phyloP scores from a whole-genome alignment of 331 rosid genomes.

The Quercus lobata region DNA sequence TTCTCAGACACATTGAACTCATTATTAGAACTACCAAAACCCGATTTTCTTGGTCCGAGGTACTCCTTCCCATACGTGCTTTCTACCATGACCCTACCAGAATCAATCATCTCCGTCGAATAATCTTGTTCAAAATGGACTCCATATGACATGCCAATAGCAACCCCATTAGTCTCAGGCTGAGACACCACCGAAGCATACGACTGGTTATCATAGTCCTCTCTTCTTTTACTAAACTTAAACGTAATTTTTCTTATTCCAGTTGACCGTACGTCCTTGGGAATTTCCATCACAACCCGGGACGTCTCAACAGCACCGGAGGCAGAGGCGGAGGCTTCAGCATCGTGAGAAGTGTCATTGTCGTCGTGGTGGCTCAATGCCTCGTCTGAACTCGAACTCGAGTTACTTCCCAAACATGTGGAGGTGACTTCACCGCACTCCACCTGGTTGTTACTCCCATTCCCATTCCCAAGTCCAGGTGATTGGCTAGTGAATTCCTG shows the following conservation, averaged over 20 bases:
- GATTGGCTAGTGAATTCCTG: conserved; percentile 89
- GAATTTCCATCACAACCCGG: conserved; percentile 75
- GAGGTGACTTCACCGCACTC: conserved; percentile 86
- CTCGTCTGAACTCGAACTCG: conserved; percentile 54
- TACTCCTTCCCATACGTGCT: conserved; percentile 32
- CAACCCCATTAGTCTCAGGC: conserved; percentile 10
- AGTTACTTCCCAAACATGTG: conserved; percentile 44
- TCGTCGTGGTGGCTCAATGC: conserved; percentile 39
- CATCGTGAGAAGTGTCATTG: conserved; percentile 26
- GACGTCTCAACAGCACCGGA: conserved; percentile 44
- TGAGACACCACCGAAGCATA: neutral
- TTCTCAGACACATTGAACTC: conserved; percentile 64
- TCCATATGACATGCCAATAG: conserved; percentile 22
- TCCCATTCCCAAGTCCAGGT: conserved; percentile 23
- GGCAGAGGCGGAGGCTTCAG: neutral
- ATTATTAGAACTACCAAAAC: conserved; percentile 32
- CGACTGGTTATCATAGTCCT: conserved; percentile 36
- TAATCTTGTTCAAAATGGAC: conserved; percentile 18
- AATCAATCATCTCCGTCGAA: conserved; percentile 30
- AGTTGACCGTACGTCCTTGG: conserved; percentile 62
- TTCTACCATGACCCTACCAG: conserved; percentile 29
- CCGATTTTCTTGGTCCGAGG: conserved; percentile 28
- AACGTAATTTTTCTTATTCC: conserved; percentile 89
- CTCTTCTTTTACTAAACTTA: conserved; percentile 82
- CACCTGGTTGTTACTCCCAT: conserved; percentile 28